Percentiles rank a stretch among this genome's conserved stretches.
Evolutionary conservation across 495 filamentous ascomycete species (phyloP).

Genomic region (Podospora anserina): DNA sequence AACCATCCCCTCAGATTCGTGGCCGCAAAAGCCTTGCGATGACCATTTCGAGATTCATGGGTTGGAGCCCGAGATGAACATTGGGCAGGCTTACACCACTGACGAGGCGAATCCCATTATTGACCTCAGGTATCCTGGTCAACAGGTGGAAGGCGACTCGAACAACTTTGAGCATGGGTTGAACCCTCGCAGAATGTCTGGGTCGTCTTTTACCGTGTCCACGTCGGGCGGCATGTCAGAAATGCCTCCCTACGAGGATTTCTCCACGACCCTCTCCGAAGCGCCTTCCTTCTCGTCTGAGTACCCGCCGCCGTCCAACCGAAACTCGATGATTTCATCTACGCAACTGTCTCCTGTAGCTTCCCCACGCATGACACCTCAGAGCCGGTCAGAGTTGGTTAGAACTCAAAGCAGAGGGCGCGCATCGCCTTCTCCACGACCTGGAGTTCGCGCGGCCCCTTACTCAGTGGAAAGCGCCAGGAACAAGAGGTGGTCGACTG

Average conservation of each 20-base stretch:
- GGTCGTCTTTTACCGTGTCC: constrained; percentile 57
- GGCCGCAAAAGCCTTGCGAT: constrained; percentile 51
- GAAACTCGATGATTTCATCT: constrained; percentile 57
- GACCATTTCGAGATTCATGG: constrained; percentile 46
- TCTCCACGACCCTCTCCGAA: constrained; percentile 54
- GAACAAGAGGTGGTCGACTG: constrained; percentile 71
- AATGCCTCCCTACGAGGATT: constrained; percentile 58
- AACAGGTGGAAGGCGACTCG: constrained; percentile 40
- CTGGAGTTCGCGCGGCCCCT: constrained; percentile 59
- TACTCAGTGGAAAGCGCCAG: constrained; percentile 59
- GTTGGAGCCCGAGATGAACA: constrained; percentile 49
- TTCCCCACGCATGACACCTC: constrained; percentile 57
- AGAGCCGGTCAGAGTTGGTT: constrained; percentile 53
- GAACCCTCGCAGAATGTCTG: constrained; percentile 53
- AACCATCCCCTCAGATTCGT: constrained; percentile 42
- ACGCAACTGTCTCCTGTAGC: constrained; percentile 58
- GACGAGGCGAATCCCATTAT: constrained; percentile 56
- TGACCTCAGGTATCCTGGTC: constrained; percentile 45
- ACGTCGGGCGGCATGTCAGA: constrained; percentile 56
- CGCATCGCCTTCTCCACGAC: constrained; percentile 65
- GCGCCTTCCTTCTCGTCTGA: constrained; percentile 56
- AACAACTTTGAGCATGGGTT: constrained; percentile 41
- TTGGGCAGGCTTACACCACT: constrained; percentile 54
- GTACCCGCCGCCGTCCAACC: constrained; percentile 55
- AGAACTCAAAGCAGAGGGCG: constrained; percentile 57